These are phyloP conservation scores for Linnemannia hyalina DNA, from an alignment of 192 early-diverging fungal genomes.

Conservation along the genomic window DNA sequence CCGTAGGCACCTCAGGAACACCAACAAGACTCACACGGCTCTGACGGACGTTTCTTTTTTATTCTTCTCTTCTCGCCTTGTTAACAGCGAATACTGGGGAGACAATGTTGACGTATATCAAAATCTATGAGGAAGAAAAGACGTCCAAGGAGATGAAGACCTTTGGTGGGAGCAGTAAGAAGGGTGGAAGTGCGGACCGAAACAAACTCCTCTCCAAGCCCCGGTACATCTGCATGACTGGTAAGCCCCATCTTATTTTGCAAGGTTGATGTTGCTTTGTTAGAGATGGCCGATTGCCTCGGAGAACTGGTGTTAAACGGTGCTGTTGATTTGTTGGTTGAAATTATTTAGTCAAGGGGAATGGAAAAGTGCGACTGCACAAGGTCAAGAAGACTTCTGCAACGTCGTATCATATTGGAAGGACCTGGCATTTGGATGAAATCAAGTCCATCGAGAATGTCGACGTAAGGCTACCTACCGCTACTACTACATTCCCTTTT, in stretches of 20 bases:
- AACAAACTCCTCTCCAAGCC: conserved; percentile 62
- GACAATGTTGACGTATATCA: conserved; percentile 60
- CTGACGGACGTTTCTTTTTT: neutral
- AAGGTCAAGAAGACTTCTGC: conserved; percentile 65
- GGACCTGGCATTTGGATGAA: conserved; percentile 68
- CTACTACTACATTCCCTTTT: neutral
- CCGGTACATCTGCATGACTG: conserved; percentile 67
- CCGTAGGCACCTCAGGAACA: neutral
- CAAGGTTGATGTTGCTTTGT: neutral
- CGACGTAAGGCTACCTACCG: conserved; percentile 56
- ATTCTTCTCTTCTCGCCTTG: neutral
- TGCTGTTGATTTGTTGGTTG: neutral
- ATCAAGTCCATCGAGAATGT: conserved; percentile 62
- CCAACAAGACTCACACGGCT: neutral
- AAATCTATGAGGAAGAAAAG: conserved; percentile 66
- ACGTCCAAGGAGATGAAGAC: conserved; percentile 39
- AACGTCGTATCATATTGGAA: conserved; percentile 68
- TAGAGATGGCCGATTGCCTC: too few species aligned
- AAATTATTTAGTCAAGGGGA: conserved; percentile 43
- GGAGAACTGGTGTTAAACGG: neutral
- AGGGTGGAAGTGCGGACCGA: conserved; percentile 33
- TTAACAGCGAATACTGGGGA: conserved; percentile 34
- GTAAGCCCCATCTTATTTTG: conserved; percentile 27
- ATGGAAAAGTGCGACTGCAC: conserved; percentile 60
- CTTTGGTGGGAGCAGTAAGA: conserved; percentile 7